A percentile compares a stretch with the other conserved stretches of the same genome.
These are phyloP conservation scores for Starmerella bombicola DNA, from an alignment of 805 yeast genomes.

Conservation along the genomic window DNA sequence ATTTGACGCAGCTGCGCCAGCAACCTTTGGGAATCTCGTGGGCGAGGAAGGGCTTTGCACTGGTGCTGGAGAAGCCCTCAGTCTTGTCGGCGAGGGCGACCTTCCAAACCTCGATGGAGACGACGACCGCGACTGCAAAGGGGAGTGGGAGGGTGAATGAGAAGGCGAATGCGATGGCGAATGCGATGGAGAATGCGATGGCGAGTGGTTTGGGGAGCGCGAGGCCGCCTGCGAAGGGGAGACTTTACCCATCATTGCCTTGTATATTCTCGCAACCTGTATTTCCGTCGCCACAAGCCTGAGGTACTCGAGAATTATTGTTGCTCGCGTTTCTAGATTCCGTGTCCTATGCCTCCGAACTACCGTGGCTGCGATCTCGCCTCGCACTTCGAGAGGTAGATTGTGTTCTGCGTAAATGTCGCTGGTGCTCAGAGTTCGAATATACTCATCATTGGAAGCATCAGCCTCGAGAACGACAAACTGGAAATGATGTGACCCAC, in stretches of 20 bases:
- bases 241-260: slow-evolving; percentile 31
- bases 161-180: slow-evolving; percentile 8
- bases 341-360: slow-evolving; percentile 17
- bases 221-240: slow-evolving; percentile 9
- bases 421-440: slow-evolving; percentile 36
- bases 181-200: slow-evolving; percentile 11
- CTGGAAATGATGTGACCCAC: slow-evolving; percentile 25
- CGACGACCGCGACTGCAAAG: slow-evolving; percentile 4
- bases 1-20: neutral
- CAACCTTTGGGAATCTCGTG: slow-evolving; percentile 11
- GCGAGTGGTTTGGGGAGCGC: slow-evolving; percentile 10
- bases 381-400: slow-evolving; percentile 32
- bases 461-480: slow-evolving; percentile 35
- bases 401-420: slow-evolving; percentile 48
- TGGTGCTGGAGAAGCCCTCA: neutral
- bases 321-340: slow-evolving; percentile 27
- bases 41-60: slow-evolving; percentile 2
- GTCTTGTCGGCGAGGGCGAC: slow-evolving; percentile 2
- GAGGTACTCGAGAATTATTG: slow-evolving; percentile 40
- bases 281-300: slow-evolving; percentile 44
- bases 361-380: slow-evolving; percentile 32
- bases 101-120: neutral
- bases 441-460: slow-evolving; percentile 36
- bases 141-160: slow-evolving; percentile 5
- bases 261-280: slow-evolving; percentile 54